phyloP scores from a whole-genome alignment of 2,329 filamentous ascomycete genomes.

The Zelopaecilomyces penicillatus region DNA sequence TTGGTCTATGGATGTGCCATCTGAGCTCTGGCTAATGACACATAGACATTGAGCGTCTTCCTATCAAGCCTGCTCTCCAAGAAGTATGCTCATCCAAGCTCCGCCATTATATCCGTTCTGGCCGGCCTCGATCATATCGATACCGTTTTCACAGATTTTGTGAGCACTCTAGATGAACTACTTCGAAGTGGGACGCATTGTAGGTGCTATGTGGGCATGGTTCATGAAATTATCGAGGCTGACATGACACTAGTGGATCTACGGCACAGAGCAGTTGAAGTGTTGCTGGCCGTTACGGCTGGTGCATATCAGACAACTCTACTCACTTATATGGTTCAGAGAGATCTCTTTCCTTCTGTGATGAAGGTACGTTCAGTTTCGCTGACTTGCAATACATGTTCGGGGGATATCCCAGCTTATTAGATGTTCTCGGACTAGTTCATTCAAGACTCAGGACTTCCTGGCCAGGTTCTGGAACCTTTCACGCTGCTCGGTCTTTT shows the following conservation, averaged over 20 bases:
- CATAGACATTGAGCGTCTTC: conserved; percentile 80
- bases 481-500: conserved; percentile 79
- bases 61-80: conserved; percentile 75
- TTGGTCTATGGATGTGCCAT: conserved; percentile 26
- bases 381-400: not conserved
- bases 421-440: conserved; percentile 41
- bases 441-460: conserved; percentile 67
- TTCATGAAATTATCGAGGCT: conserved; percentile 10
- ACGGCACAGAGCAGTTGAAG: conserved; percentile 70
- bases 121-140: conserved; percentile 87
- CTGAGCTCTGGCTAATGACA: conserved; percentile 14
- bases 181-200: conserved; percentile 67
- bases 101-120: conserved; percentile 84
- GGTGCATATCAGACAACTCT: conserved; percentile 95
- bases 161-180: conserved; percentile 69
- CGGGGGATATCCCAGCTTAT: not conserved
- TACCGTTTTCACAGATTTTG: conserved; percentile 78
- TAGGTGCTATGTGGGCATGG: conserved; percentile 32
- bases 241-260: conserved; percentile 51
- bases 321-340: conserved; percentile 88
- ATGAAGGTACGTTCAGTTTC: conserved; percentile 63
- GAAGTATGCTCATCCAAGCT: conserved; percentile 89
- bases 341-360: conserved; percentile 85
- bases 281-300: conserved; percentile 74
- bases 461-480: conserved; percentile 58